Base-by-base conservation (phyloP, 768 basidiomycete genomes). In the Termitomyces bulborhizus region DNA sequence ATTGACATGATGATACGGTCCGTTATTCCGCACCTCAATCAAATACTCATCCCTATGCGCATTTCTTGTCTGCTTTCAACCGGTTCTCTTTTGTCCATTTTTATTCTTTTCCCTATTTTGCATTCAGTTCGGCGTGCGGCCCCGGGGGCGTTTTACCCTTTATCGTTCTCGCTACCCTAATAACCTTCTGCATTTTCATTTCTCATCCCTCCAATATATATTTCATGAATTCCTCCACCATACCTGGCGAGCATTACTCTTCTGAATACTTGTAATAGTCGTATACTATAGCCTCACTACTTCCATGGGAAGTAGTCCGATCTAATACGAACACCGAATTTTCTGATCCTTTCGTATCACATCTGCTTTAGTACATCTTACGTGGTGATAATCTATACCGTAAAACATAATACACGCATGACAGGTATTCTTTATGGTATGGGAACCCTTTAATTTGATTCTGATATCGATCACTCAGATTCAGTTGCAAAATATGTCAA, bases 221-320 rank as follows among this genome's bases (percentile, higher is more conserved):
- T 62, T 55, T 57, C 61, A 61, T 48, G 55, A 61, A 53, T 48
- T 55, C 51, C 50, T 49, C 46, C 48, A 41, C 46, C 40, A 44
- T 46, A 32, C 39, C 27, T 42, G 46, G 46, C 54, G 44, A 53
- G 54, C 51, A 51, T 56, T 51, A 57, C 62, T 55, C 50, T 57
- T 42, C 44, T 48, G 48, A 58, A 56, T 62, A 62, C 56, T 63
- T 71, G 69, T 71, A 71, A 68, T 71, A 66, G 43, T 59, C 63
- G 62, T 60, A 46, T 66, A 69, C 62, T 43, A 60, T 70, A 72
- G 66, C 53, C 55, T 62, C 46, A 57, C 57, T 54, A 58, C 51
- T 53, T 39, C 29, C 39, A 40, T 53, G 44, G 59, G 47, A 21
- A 59, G 65, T 60, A 31, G 57, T 54, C 43, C 31, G 24, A 54